These are phyloP conservation scores for Excoecaria cochinchinensis DNA, from an alignment of 345 rosid genomes.

Conservation along the genomic window DNA sequence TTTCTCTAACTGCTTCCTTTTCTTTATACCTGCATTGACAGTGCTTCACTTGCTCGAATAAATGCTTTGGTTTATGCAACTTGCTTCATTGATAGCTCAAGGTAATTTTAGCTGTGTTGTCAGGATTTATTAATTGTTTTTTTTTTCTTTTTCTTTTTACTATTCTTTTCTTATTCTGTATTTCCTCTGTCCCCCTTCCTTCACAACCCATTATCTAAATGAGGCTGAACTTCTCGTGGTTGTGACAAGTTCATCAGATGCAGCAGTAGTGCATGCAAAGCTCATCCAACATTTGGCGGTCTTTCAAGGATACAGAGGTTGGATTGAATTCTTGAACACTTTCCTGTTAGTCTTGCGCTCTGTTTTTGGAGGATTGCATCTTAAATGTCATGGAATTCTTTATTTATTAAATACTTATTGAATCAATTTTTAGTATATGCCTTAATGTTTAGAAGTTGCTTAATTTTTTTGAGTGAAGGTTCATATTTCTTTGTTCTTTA, in stretches of 20 bases:
- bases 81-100: constrained; percentile 71
- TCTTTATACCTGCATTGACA: constrained; percentile 27
- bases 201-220: constrained; percentile 4
- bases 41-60: constrained; percentile 81
- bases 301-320: constrained; percentile 89
- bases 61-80: constrained; percentile 82
- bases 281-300: constrained; percentile 85
- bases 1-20: constrained; percentile 2
- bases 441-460: not conserved
- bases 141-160: not conserved
- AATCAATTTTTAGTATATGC: not conserved
- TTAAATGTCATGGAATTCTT: not conserved
- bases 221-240: constrained; percentile 19
- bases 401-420: not conserved
- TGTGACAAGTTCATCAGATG: constrained; percentile 70
- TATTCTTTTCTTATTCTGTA: not conserved
- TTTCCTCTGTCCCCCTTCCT: constrained; percentile 4
- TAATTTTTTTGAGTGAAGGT: not conserved
- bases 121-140: not conserved
- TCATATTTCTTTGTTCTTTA: not conserved
- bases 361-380: not conserved
- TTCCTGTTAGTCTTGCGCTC: constrained; percentile 7
- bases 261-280: constrained; percentile 82
- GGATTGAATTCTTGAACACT: constrained; percentile 27
- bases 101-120: constrained; percentile 44